Base-by-base conservation (phyloP, 805 yeast species). In the Teunomyces cretensis region DNA sequence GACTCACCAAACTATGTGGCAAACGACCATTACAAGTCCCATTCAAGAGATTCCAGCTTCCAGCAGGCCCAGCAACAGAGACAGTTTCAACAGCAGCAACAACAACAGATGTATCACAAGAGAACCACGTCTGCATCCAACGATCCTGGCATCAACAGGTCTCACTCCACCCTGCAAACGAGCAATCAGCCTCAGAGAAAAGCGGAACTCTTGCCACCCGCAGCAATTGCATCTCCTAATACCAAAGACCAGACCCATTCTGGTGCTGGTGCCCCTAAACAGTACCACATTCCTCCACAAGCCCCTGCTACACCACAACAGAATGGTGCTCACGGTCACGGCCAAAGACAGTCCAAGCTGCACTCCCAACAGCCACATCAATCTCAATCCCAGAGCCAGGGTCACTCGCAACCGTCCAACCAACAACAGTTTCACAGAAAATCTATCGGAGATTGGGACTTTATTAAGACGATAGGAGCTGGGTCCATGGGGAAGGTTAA, bases 401-500 rank as follows among this genome's bases (percentile, higher is more conserved):
- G 24, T 11, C 46, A 48, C 12, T 14, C 42, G n/a, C 33, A 47
- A 11, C 22, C 38, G 15, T 17, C 28, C 9, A 35, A 35, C 16
- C 38, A 35, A 35, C 74, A 72, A 51, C 82, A 78, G 54, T 86
- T 87, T 55, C 92, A 90, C 62, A 80, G 98, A 52, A 86, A 85
- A 47, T 78, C 96, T 4, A 85, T 92, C 44, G 99, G 98, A 11
- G 97, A 94, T 53, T 92, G 99, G 99, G 96, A 88, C 55, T 91
- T 92, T 56, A 77, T 88, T 46, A 89, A 89, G 65, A 90, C 97
- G 2, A 87, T 94, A 38, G 99, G 99, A 35, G 96, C 98, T 2
- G 99, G 99, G 2, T 89, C 97, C 0, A 94, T 94, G 99, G 99
- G 99, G 47, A 95, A 92, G 64, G 99, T 94, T 41, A 94, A 94